Conservation (phyloP, 345 rosid genomes). For the Durio zibethinus region DNA sequence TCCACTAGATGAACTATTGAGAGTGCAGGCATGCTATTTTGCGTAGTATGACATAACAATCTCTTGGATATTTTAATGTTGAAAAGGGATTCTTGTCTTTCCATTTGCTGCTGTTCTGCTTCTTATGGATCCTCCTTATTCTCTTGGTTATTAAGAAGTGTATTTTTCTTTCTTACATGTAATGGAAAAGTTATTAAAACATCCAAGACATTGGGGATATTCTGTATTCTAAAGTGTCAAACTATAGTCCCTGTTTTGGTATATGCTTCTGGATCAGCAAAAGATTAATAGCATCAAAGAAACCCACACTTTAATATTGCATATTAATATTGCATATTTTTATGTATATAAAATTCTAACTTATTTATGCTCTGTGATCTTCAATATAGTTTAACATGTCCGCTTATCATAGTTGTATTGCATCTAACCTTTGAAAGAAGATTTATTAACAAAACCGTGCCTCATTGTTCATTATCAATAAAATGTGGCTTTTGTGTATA, state of each 20-base stretch:
- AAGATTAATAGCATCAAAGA: background rate
- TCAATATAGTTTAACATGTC: background rate
- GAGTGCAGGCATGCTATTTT: background rate
- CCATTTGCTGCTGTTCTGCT: background rate
- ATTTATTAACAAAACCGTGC: background rate
- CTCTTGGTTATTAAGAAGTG: background rate
- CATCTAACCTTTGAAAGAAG: background rate
- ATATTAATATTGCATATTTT: background rate
- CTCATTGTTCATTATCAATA: background rate
- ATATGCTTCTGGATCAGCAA: background rate
- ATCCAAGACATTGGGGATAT: background rate
- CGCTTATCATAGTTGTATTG: background rate
- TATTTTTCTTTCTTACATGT: background rate
- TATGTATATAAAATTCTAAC: background rate
- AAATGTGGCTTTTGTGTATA: background rate
- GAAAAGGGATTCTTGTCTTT: background rate
- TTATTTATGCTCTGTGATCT: background rate
- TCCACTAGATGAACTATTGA: background rate
- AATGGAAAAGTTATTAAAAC: background rate
- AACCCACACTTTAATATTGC: background rate
- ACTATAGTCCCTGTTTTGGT: background rate
- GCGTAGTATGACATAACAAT: background rate
- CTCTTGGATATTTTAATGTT: background rate
- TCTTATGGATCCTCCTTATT: background rate
- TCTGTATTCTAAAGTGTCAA: background rate